phyloP scores from a whole-genome alignment of 169 alveolate genomes.

The Eimeria brunetti region DNA sequence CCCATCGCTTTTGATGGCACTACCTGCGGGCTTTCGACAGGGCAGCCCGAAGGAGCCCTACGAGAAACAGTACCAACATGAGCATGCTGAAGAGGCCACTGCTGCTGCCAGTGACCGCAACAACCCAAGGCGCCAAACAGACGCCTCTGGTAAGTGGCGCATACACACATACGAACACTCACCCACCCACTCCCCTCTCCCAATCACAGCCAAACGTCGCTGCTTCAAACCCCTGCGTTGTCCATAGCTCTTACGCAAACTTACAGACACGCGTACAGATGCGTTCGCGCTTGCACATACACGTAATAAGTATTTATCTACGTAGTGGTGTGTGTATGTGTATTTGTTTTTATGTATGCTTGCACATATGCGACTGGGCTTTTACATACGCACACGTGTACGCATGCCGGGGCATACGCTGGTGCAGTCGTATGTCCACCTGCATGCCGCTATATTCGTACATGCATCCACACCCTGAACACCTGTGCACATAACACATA shows the following conservation, averaged over 20 bases:
- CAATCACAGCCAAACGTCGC: neutral
- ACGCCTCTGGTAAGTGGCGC: constrained; percentile 1
- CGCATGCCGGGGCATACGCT: neutral
- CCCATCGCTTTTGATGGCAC: constrained; percentile 91
- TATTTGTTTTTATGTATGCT: neutral
- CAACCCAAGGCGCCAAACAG: constrained; percentile 31
- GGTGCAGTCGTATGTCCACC: neutral
- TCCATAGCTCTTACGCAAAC: neutral
- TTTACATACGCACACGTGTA: neutral
- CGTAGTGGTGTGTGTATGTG: too few species aligned
- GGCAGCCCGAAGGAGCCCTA: constrained; percentile 89
- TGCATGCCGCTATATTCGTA: neutral
- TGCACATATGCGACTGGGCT: neutral
- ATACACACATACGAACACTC: neutral
- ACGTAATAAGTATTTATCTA: too few species aligned
- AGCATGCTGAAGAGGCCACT: constrained; percentile 27
- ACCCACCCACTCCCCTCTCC: neutral
- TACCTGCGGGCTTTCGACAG: constrained; percentile 93
- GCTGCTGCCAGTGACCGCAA: constrained; percentile 10
- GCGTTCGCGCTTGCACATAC: neutral
- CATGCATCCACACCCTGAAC: neutral
- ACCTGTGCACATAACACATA: neutral
- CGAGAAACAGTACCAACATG: constrained; percentile 51
- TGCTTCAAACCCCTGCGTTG: neutral
- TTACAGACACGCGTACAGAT: neutral